Conservation (phyloP, 2,329 filamentous ascomycete species). For the Alternaria consortialis region DNA sequence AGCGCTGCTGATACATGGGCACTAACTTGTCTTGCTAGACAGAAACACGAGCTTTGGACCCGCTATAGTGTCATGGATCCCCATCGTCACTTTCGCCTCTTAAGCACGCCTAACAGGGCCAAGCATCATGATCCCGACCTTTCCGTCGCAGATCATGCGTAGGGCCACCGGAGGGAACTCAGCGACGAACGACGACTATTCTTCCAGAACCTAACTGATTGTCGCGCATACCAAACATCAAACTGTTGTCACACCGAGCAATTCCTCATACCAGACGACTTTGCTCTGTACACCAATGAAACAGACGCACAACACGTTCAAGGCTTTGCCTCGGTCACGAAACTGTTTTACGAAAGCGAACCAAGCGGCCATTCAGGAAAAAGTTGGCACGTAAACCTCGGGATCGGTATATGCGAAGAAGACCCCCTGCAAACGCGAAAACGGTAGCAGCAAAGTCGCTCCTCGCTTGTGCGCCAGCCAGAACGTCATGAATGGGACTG, state of each 20-base stretch:
- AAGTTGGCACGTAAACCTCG: constrained; percentile 21
- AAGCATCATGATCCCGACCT: constrained; percentile 10
- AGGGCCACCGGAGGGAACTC: neutral
- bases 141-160: constrained; percentile 13
- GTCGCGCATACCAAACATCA: neutral
- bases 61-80: constrained; percentile 3
- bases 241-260: neutral
- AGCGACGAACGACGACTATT: neutral
- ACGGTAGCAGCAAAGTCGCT: neutral
- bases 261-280: neutral
- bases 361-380: neutral
- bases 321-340: neutral
- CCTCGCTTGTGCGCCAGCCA: constrained; percentile 7
- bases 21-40: constrained; percentile 6
- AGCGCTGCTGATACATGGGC: constrained; percentile 22
- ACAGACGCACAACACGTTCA: neutral
- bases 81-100: constrained; percentile 14
- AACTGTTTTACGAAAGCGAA: neutral
- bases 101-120: constrained; percentile 5
- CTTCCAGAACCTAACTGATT: neutral
- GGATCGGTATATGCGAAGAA: constrained; percentile 16
- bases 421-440: neutral
- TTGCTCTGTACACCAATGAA: too few species aligned
- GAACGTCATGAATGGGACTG: constrained; percentile 27
- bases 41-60: constrained; percentile 25